A percentile compares a stretch with the other conserved stretches of the same genome.
Evolutionary conservation across 495 filamentous ascomycete species (phyloP).

Genomic region (Friedmanniomyces simplex): DNA sequence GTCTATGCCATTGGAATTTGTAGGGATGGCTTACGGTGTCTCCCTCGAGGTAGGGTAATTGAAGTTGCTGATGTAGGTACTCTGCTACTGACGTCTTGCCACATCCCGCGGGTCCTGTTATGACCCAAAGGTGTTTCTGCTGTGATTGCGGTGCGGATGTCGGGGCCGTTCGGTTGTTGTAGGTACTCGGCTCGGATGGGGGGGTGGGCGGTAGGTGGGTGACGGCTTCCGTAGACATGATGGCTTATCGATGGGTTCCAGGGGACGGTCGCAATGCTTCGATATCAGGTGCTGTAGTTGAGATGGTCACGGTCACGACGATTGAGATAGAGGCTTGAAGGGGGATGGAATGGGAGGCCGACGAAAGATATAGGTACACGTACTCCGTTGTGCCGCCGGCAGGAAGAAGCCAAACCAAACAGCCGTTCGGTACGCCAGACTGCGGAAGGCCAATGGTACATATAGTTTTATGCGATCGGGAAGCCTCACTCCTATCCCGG

Average conservation of each 20-base stretch:
- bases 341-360: too few relatives aligned
- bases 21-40: constrained; percentile 64
- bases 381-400: too few relatives aligned
- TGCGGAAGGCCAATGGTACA: too few relatives aligned
- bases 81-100: constrained; percentile 91
- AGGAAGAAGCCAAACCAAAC: too few relatives aligned
- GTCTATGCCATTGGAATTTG: constrained; percentile 9
- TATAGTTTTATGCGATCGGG: too few relatives aligned
- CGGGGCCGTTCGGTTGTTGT: background rate
- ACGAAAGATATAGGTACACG: too few relatives aligned
- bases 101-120: constrained; percentile 94
- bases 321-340: too few relatives aligned
- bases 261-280: too few relatives aligned
- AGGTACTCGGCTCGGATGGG: background rate
- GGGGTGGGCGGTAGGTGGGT: background rate
- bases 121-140: constrained; percentile 84
- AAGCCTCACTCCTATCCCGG: too few relatives aligned
- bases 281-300: too few relatives aligned
- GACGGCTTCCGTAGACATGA: background rate
- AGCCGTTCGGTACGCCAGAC: too few relatives aligned
- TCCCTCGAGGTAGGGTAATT: constrained; percentile 81
- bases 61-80: constrained; percentile 58
- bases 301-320: too few relatives aligned
- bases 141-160: background rate
- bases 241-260: background rate